phyloP scores from a whole-genome alignment of 306 rosid genomes.

The Fragaria nilgerrensis region DNA sequence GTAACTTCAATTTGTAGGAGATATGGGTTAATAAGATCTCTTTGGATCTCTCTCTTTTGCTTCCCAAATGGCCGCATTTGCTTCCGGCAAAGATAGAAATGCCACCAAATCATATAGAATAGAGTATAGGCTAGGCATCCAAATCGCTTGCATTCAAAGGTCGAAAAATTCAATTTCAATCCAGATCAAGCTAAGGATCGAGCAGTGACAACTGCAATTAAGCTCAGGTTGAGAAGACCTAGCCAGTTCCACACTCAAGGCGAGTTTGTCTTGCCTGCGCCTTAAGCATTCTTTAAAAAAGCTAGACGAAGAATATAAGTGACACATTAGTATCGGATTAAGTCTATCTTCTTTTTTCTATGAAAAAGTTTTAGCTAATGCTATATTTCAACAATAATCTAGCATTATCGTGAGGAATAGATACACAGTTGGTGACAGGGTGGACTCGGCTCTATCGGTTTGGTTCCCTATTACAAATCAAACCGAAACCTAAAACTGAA shows the following conservation, averaged over 20 bases:
- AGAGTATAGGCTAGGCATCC: background rate
- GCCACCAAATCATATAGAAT: background rate
- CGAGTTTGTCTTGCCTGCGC: background rate
- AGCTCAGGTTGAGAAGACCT: background rate
- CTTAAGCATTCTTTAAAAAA: background rate
- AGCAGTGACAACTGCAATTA: background rate
- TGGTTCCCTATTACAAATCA: no score
- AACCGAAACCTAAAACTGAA: no score
- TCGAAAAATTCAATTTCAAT: background rate
- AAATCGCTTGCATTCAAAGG: slow-evolving; percentile 15
- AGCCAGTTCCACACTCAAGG: background rate
- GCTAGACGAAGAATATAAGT: no score
- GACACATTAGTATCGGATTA: no score
- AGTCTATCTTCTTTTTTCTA: no score
- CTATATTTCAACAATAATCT: no score
- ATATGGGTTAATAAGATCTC: background rate
- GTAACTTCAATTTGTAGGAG: no score
- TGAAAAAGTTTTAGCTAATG: no score
- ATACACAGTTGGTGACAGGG: no score
- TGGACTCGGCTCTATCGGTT: no score
- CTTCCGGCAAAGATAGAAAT: background rate
- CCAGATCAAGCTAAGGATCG: background rate
- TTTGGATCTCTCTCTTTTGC: background rate
- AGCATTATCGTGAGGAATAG: no score
- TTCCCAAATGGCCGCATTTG: background rate